A percentile compares a stretch with the other conserved stretches of the same genome.
These are phyloP conservation scores for Chrysophaeum taylorii DNA, from an alignment of 352 stramenopile species.

Conservation along the genomic window DNA sequence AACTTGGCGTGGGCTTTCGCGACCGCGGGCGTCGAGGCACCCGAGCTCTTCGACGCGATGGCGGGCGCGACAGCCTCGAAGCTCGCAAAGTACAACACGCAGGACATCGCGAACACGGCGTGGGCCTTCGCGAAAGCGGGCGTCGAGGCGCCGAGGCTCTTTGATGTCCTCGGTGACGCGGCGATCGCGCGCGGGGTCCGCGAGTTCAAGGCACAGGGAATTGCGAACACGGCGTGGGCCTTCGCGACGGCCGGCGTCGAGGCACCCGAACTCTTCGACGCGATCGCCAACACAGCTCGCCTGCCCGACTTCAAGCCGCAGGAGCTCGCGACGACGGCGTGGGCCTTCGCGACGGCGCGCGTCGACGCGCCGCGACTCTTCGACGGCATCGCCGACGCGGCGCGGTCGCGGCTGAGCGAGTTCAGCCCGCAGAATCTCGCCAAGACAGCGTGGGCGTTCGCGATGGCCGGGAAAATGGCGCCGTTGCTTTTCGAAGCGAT, in stretches of 20 bases:
- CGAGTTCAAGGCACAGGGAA: neutral
- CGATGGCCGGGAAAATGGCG: too few species aligned
- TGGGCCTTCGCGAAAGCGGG: neutral
- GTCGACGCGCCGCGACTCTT: too few species aligned
- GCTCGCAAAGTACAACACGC: neutral
- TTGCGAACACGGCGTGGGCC: neutral
- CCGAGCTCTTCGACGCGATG: neutral
- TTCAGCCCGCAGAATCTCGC: neutral
- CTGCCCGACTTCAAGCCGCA: too few species aligned
- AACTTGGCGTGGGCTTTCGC: neutral
- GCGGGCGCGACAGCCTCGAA: neutral
- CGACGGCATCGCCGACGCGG: too few species aligned
- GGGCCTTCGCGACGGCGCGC: too few species aligned
- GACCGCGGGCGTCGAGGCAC: neutral
- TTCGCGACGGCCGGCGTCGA: too few species aligned
- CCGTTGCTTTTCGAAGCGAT: too few species aligned
- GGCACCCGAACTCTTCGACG: too few species aligned
- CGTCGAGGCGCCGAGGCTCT: neutral
- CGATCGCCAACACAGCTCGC: too few species aligned
- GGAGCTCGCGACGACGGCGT: too few species aligned
- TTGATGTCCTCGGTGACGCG: neutral
- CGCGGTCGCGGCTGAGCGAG: too few species aligned
- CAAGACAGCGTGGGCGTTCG: neutral
- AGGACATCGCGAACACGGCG: neutral
- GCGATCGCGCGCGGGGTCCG: neutral